Evolutionary conservation across 1,284 basidiomycete species (phyloP).

Genomic region (Ceratobasidium sp.): DNA sequence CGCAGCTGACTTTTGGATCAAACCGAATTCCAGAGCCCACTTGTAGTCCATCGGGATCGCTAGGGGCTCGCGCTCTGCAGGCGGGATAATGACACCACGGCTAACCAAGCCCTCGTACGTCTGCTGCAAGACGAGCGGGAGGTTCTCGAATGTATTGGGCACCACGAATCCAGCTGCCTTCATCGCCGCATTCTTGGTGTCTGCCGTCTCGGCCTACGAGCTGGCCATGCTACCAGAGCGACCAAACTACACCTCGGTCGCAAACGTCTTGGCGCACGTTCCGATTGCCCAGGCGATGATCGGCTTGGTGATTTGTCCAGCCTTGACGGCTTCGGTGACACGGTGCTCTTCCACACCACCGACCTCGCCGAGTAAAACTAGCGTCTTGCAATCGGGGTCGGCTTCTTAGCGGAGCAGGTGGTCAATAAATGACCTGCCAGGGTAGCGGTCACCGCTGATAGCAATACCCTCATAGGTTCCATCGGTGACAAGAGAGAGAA

Average conservation of each 20-base stretch:
- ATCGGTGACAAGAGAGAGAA: constrained; percentile 96
- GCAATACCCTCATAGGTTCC: constrained; percentile 99
- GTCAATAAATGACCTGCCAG: constrained; percentile 98
- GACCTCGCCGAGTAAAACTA: constrained; percentile 98
- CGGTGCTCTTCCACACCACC: constrained; percentile 99
- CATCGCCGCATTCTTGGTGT: constrained; percentile 98
- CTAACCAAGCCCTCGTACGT: constrained; percentile 88
- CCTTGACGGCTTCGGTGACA: constrained; percentile 97
- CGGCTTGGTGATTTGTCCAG: constrained; percentile 95
- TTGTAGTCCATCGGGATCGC: constrained; percentile 99
- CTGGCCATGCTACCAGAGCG: constrained; percentile 99
- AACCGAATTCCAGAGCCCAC: constrained; percentile 98
- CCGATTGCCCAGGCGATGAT: constrained; percentile 99
- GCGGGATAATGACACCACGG: constrained; percentile 76
- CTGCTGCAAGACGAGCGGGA: constrained; percentile 85
- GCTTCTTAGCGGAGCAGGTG: constrained; percentile 97
- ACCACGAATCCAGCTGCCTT: constrained; percentile 95
- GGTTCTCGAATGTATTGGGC: constrained; percentile 97
- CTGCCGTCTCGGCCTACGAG: constrained; percentile 96
- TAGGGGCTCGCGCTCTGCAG: constrained; percentile 89
- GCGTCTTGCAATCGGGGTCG: constrained; percentile 98
- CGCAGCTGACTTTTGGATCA: constrained; percentile 98
- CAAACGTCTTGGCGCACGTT: constrained; percentile 99
- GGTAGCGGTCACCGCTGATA: constrained; percentile 99
- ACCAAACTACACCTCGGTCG: constrained; percentile 99